Base-by-base conservation (phyloP, 306 rosid species). In the Prunus mira region DNA sequence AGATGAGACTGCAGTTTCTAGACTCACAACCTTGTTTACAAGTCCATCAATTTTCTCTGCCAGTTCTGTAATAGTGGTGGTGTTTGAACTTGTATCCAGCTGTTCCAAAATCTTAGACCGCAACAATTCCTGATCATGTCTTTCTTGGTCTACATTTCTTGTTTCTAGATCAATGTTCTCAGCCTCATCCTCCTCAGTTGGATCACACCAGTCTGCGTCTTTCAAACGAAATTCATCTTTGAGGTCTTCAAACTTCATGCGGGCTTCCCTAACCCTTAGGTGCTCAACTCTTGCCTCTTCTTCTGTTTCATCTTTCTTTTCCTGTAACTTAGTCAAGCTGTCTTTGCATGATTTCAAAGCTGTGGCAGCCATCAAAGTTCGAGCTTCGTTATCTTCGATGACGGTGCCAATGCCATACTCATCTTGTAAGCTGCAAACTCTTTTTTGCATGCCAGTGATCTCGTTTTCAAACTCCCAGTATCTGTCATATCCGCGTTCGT, bases 41-140 rank as follows among this genome's bases (percentile, higher is more conserved):
- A 96, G 93, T 57, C 85, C 90, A 74, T 96, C 96, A 27, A 92
- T 91, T 77, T 81, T 86, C 80, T 96, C 97, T 2, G 88, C 96
- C 52, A 95, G 76, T 82, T 88, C 97, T 15, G 81, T 78, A 83
- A 91, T 81, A 38, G 86, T 82, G 84, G 85, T 49, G n/a, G 51
- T 73, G 24, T 73, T 78, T 52, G 93, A 84, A 83, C 78, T 77
- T 75, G 80, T 38, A 43, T 84, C 83, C 14, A 79, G 85, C 25
- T 80, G 80, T 72, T 86, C 85, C 76, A 50, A 64, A 52, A 86
- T 67, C 78, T 50, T 82, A 49, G 84, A 82, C 67, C 15, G 63
- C 66, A 79, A 63, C 13, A 6, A 18, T 24, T 45, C 75, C 46
- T 65, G 56, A 9, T 86, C 82, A n/a, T 64, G 82, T 19, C 56